Conservation (phyloP, 257 asterid species). For the Leonotis leonurus region DNA sequence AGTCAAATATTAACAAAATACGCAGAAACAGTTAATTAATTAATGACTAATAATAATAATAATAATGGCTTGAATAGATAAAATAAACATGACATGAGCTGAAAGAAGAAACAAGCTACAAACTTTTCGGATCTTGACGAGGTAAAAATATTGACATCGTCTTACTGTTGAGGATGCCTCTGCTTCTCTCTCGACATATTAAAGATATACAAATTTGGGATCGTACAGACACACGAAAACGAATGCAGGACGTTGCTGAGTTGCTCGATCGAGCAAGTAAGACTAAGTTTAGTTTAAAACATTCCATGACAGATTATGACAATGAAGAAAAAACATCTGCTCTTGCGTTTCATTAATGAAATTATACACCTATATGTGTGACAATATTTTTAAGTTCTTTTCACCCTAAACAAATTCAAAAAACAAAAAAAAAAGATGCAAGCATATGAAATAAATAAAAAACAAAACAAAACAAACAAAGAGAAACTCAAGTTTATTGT, state of each 20-base stretch:
- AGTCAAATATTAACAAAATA: no score
- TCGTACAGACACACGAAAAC: background rate
- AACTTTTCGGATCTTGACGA: background rate
- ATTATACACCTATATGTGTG: conserved; percentile 26
- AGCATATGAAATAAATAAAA: background rate
- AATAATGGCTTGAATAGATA: background rate
- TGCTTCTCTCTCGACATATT: background rate
- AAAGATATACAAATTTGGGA: background rate
- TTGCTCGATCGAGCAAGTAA: background rate
- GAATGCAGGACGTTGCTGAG: background rate
- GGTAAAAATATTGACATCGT: background rate
- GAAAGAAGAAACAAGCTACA: background rate
- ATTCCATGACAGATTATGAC: background rate
- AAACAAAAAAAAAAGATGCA: conserved; percentile 13
- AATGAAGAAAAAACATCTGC: conserved; percentile 8
- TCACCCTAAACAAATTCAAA: conserved; percentile 9
- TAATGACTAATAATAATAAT: background rate
- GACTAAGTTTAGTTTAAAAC: background rate
- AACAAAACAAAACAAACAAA: no score
- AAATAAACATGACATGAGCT: background rate
- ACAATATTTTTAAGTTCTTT: conserved; percentile 1
- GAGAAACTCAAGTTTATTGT: background rate
- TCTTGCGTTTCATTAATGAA: conserved; percentile 18
- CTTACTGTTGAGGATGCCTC: background rate
- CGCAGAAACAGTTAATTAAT: background rate